Percentiles rank a stretch among this genome's conserved stretches.
These are phyloP conservation scores for Trichoderma endophyticum DNA, from an alignment of 2,329 filamentous ascomycete species.

Conservation along the genomic window DNA sequence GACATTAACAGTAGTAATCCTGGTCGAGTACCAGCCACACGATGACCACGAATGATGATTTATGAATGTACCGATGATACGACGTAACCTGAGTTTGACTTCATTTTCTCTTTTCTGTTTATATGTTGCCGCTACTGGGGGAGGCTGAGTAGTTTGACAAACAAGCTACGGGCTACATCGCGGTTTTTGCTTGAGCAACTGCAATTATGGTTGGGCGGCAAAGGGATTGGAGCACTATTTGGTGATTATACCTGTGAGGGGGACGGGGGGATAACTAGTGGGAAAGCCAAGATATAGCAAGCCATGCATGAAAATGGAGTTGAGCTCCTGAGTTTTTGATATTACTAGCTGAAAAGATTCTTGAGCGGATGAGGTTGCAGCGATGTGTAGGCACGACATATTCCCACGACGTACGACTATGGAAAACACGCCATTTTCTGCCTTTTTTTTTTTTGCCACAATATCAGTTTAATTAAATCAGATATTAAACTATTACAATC, in stretches of 20 bases:
- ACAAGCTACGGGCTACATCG: background rate
- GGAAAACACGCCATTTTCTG: background rate
- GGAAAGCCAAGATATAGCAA: background rate
- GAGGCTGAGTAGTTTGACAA: background rate
- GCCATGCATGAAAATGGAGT: background rate
- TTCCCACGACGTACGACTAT: background rate
- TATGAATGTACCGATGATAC: slow-evolving; percentile 18
- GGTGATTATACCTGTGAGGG: background rate
- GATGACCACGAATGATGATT: slow-evolving; percentile 40
- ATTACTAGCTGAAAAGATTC: background rate
- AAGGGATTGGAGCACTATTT: background rate
- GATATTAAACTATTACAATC: background rate
- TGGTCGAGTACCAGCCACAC: slow-evolving; percentile 53
- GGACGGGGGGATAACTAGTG: background rate
- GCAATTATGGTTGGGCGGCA: background rate
- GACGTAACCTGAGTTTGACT: slow-evolving; percentile 1
- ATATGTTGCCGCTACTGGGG: background rate
- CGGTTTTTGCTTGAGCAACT: background rate
- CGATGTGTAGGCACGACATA: background rate
- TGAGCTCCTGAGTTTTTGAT: background rate
- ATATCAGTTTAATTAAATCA: background rate
- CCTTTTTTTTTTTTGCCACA: background rate
- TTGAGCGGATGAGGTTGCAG: background rate
- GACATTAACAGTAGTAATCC: slow-evolving; percentile 67
- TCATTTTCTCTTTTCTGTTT: slow-evolving; percentile 7